Base-by-base conservation (phyloP, 2,329 filamentous ascomycete species). In the Botrytis tulipae region DNA sequence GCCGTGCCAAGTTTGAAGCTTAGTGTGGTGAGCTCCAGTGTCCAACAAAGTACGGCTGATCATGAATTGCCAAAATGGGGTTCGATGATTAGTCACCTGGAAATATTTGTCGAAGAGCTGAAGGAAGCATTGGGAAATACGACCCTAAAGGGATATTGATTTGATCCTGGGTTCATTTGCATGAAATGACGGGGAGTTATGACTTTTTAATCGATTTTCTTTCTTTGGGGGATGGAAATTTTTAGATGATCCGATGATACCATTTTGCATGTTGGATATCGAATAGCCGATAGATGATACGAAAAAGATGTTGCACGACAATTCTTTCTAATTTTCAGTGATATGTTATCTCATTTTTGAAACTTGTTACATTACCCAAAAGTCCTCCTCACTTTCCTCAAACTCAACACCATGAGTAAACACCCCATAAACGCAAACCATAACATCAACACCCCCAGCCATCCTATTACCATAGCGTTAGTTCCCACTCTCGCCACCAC, bases 1-100 rank as follows among this genome's bases (percentile, higher is more conserved):
- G 72, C 74, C 1, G 76, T 81, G 1, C 74, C 76, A 20, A 79
- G 76, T 61, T 73, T 81, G 46, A 77, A 67, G 25, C 71, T 81
- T 18, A 72, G 69, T 0, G 74, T 81, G 25, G 76, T 79, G 5
- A 80, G 77, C 65, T 73, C 76, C 1, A 60, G 8, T 14, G 71
- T 72, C 10, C 51, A 72, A 18, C 40, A 72, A 44, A 35, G 29
- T 22, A 59, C 62, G 4, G 62, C 22, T 25, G 71, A 72, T 40
- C 62, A 60, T 72, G 62, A 72, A 35, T 46, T 72, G 4, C 71
- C 71, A 20, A 48, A 22, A 25, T 72, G 71, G 71, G 71, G 71
- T 22, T 40, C 71, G 7, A 68, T 72, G 48, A 22, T 32, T 35
- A 35, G 32, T 37, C 37, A 48, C n/a, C 3, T 48, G 40, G 59